phyloP scores from a whole-genome alignment of 805 yeast species.

The Kazachstania psychrophila region DNA sequence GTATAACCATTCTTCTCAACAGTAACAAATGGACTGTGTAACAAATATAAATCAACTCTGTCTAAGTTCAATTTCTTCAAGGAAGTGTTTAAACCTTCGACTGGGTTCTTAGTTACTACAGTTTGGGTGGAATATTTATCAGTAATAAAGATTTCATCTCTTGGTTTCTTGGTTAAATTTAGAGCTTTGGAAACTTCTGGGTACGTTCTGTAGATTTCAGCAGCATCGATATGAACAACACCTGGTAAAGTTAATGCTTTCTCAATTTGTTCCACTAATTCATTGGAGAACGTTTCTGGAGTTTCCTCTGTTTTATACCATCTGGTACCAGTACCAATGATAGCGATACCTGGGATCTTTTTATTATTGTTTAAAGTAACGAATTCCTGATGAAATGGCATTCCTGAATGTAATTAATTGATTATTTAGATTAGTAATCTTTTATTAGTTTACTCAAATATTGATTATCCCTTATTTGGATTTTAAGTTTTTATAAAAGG shows the following conservation, averaged over 20 bases:
- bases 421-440: not conserved
- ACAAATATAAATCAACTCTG: constrained; percentile 44
- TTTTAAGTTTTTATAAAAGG: too few species aligned
- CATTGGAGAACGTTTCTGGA: constrained; percentile 21
- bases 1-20: constrained; percentile 32
- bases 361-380: constrained; percentile 31
- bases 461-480: too few species aligned
- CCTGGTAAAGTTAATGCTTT: constrained; percentile 36
- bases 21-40: constrained; percentile 38
- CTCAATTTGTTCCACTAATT: constrained; percentile 28
- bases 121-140: constrained; percentile 36
- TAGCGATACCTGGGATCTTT: constrained; percentile 40
- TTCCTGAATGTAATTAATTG: not conserved
- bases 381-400: constrained; percentile 21
- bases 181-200: constrained; percentile 45
- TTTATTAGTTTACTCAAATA: too few species aligned
- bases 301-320: constrained; percentile 36
- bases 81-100: constrained; percentile 32
- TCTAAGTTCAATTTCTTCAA: constrained; percentile 35
- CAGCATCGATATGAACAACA: constrained; percentile 48
- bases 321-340: constrained; percentile 51
- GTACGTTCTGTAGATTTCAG: constrained; percentile 48
- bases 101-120: constrained; percentile 31
- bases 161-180: constrained; percentile 32
- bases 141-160: constrained; percentile 47